A percentile compares a stretch with the other conserved stretches of the same genome.
Evolutionary conservation across 176 grass and related monocot genomes (phyloP).

Genomic region (Hordeum marinum): DNA sequence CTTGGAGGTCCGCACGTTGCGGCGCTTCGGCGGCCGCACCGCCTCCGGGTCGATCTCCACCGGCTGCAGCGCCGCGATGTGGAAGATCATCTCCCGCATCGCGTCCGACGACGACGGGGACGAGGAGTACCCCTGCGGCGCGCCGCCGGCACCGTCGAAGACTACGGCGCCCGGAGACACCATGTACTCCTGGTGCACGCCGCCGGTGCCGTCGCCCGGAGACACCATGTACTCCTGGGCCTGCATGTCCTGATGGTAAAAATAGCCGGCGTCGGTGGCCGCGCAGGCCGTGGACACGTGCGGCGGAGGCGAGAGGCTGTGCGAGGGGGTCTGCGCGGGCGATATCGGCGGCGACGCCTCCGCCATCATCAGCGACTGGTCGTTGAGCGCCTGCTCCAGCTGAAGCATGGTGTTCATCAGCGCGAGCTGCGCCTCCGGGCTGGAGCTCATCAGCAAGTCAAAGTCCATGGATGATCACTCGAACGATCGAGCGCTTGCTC

Average conservation of each 20-base stretch:
- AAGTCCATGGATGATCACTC: constrained; percentile 42
- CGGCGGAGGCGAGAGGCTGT: constrained; percentile 30
- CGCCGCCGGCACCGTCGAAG: neutral
- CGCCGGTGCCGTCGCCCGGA: neutral
- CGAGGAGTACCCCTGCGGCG: neutral
- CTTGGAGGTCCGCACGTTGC: constrained; percentile 88
- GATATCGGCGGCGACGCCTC: constrained; percentile 37
- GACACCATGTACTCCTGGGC: constrained; percentile 19
- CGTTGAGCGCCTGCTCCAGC: constrained; percentile 50
- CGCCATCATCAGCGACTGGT: constrained; percentile 14
- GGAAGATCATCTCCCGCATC: constrained; percentile 91
- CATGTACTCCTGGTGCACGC: constrained; percentile 11
- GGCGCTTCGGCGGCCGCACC: constrained; percentile 70
- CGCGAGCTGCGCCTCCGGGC: constrained; percentile 67
- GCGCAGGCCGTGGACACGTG: constrained; percentile 12
- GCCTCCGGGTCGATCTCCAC: constrained; percentile 69
- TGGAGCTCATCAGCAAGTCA: constrained; percentile 57
- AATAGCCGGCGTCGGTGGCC: neutral
- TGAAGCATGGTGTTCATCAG: constrained; percentile 87
- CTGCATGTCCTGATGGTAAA: constrained; percentile 22
- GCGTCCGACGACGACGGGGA: constrained; percentile 25
- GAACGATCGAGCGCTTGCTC: neutral
- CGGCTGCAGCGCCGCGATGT: constrained; percentile 84
- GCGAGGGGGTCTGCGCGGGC: constrained; percentile 5
- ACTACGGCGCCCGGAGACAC: neutral